These are phyloP conservation scores for Trifolium pratense DNA, from an alignment of 306 rosid species.

Conservation along the genomic window DNA sequence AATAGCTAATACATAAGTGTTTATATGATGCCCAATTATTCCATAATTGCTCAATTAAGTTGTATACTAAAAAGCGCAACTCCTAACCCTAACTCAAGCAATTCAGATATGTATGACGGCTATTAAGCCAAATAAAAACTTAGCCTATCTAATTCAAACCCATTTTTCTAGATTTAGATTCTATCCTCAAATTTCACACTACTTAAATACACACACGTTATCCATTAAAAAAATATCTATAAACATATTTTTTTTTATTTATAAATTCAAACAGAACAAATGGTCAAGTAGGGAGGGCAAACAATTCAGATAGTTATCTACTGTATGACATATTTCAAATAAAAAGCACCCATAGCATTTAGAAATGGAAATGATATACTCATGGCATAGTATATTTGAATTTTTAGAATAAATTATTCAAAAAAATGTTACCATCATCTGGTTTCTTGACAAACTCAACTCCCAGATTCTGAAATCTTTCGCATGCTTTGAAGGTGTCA, in stretches of 20 bases:
- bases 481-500: conserved; percentile 90
- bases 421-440: conserved; percentile 69
- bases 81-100: background rate
- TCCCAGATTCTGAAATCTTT: conserved; percentile 86
- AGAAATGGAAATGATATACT: conserved; percentile 10
- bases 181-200: conserved; percentile 9
- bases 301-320: conserved; percentile 3
- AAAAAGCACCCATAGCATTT: conserved; percentile 8
- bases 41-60: background rate
- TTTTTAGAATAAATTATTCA: conserved; percentile 4
- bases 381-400: background rate
- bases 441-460: conserved; percentile 89
- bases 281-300: conserved; percentile 5
- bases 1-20: background rate
- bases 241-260: background rate
- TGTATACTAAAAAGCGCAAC: background rate
- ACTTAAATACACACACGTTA: background rate
- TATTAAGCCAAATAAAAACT: background rate
- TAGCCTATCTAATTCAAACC: conserved; percentile 26
- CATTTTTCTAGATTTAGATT: conserved; percentile 28
- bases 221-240: conserved; percentile 20
- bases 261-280: conserved; percentile 2
- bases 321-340: conserved; percentile 21
- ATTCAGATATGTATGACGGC: conserved; percentile 19
- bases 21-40: background rate